Evolutionary conservation across 352 stramenopile genomes (phyloP).

Genomic region (Thalassiosira ordinaria): DNA sequence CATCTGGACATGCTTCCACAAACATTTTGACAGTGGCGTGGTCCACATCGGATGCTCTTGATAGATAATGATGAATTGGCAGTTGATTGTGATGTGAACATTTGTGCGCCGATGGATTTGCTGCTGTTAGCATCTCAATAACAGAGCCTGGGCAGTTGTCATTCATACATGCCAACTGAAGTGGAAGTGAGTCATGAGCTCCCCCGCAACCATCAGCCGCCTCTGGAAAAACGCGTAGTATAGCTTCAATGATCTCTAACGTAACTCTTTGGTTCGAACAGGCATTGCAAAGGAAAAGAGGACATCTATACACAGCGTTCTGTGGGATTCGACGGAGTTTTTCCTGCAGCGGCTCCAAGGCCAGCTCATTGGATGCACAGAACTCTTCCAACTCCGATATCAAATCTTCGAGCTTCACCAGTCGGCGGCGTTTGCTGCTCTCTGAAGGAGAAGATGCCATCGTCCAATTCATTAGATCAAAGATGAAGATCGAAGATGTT

Average conservation of each 20-base stretch:
- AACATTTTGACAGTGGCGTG: neutral
- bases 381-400: constrained; percentile 5
- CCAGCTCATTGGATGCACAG: neutral
- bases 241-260: neutral
- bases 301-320: neutral
- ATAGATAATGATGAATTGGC: neutral
- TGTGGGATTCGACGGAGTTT: neutral
- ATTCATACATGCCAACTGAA: neutral
- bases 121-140: neutral
- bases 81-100: neutral
- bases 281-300: neutral
- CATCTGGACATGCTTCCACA: neutral
- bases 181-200: neutral
- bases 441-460: too few relatives aligned
- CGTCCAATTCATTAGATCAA: too few relatives aligned
- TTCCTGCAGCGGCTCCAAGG: neutral
- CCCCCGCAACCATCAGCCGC: neutral
- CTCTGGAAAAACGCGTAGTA: neutral
- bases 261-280: neutral
- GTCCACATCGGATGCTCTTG: neutral
- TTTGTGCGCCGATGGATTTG: neutral
- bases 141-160: neutral
- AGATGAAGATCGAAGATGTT: too few relatives aligned
- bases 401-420: too few relatives aligned
- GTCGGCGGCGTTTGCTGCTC: too few relatives aligned